phyloP scores from a whole-genome alignment of 139 green algal genomes.

The Coelastrella sp. region DNA sequence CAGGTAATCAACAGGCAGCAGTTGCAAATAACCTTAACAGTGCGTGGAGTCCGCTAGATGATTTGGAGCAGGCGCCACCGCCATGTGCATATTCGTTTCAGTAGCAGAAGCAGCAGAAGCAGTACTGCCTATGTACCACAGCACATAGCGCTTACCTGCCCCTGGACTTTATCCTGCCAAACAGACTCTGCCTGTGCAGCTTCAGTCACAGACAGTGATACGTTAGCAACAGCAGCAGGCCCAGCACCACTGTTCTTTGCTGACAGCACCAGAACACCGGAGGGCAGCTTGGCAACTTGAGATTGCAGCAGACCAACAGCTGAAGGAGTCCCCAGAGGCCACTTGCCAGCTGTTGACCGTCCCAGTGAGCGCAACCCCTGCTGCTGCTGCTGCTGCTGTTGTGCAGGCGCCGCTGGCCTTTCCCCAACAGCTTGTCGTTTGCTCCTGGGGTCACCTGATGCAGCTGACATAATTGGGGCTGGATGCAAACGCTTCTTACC shows the following conservation, averaged over 20 bases:
- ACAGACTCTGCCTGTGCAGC: not conserved
- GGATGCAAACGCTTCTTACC: not conserved
- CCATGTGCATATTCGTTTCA: too few species aligned
- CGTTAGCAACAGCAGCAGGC: slow-evolving; percentile 10
- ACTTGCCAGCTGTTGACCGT: not conserved
- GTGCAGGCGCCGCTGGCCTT: not conserved
- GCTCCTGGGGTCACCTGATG: not conserved
- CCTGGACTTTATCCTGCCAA: slow-evolving; percentile 30
- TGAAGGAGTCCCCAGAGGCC: not conserved
- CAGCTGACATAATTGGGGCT: not conserved
- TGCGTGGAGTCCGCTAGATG: too few species aligned
- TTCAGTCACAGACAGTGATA: not conserved
- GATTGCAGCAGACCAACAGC: not conserved
- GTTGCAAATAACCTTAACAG: too few species aligned
- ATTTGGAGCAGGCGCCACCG: too few species aligned
- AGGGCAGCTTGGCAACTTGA: not conserved
- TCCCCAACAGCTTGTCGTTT: not conserved
- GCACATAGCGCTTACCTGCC: not conserved
- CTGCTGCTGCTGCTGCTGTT: slow-evolving; percentile 25
- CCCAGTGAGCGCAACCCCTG: not conserved
- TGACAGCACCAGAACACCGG: not conserved
- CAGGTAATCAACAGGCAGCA: too few species aligned
- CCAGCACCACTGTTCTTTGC: not conserved
- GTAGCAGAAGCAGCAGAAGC: too few species aligned
- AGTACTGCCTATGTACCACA: not conserved